Evolutionary conservation across 2,329 filamentous ascomycete species (phyloP).

Genomic region (Penicillium aurantiogriseum): DNA sequence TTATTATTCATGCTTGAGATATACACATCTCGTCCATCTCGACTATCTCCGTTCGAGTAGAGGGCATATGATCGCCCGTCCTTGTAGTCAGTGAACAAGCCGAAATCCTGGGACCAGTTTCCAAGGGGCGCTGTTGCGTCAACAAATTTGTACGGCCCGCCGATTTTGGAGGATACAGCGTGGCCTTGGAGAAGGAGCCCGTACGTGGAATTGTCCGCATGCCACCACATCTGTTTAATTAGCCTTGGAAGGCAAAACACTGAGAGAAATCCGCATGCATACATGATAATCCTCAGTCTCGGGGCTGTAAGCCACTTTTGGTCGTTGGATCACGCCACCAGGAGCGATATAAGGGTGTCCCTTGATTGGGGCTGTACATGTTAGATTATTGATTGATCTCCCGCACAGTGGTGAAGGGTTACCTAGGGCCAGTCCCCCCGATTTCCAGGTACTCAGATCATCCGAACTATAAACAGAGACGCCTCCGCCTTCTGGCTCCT

Average conservation of each 20-base stretch:
- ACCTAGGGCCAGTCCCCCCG: constrained; percentile 58
- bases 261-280: constrained; percentile 15
- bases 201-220: constrained; percentile 59
- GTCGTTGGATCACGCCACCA: constrained; percentile 59
- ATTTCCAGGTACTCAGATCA: constrained; percentile 60
- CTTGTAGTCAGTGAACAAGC: constrained; percentile 60
- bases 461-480: constrained; percentile 61
- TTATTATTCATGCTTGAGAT: constrained; percentile 55
- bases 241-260: not conserved
- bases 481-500: constrained; percentile 59
- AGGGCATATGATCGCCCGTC: constrained; percentile 56
- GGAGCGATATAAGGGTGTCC: constrained; percentile 57
- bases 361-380: constrained; percentile 47
- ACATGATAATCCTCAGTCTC: constrained; percentile 57
- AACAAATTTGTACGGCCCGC: constrained; percentile 56
- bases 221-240: constrained; percentile 55
- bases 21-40: constrained; percentile 58
- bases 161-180: constrained; percentile 53
- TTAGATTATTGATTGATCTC: not conserved
- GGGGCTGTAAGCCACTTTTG: constrained; percentile 61
- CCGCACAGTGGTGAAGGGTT: not conserved
- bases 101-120: constrained; percentile 64
- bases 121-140: constrained; percentile 56
- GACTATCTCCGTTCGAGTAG: constrained; percentile 59
- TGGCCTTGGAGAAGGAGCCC: constrained; percentile 58